Percentiles rank a stretch among this genome's conserved stretches.
Evolutionary conservation across 2,329 filamentous ascomycete genomes (phyloP).

Genomic region (Colletotrichum melonis): DNA sequence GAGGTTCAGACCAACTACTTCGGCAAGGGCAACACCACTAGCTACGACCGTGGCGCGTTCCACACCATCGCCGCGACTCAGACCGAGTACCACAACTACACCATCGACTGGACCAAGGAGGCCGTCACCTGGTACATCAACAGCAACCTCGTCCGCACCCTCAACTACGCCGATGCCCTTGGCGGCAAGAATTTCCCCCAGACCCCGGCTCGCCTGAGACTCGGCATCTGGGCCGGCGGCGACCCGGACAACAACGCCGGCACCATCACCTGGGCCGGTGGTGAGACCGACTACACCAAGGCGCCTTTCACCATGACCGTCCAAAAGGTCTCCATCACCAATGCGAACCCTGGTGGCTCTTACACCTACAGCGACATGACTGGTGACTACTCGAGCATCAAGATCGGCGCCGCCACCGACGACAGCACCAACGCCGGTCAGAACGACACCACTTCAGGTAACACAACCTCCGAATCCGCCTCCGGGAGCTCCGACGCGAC

Average conservation of each 20-base stretch:
- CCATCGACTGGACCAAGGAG: conserved; percentile 66
- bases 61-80: conserved; percentile 57
- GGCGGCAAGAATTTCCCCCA: conserved; percentile 67
- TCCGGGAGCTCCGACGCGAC: background rate
- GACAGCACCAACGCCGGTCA: conserved; percentile 30
- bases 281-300: conserved; percentile 49
- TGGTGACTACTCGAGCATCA: conserved; percentile 41
- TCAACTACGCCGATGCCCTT: conserved; percentile 57
- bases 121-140: conserved; percentile 67
- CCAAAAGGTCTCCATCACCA: conserved; percentile 55
- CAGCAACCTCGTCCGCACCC: conserved; percentile 61
- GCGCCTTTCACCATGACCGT: conserved; percentile 71
- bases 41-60: conserved; percentile 72
- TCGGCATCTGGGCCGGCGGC: conserved; percentile 58
- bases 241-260: conserved; percentile 49
- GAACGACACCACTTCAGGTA: conserved; percentile 27
- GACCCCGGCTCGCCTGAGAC: conserved; percentile 64
- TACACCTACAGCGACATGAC: conserved; percentile 42
- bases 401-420: conserved; percentile 27
- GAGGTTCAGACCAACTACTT: conserved; percentile 88
- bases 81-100: conserved; percentile 62
- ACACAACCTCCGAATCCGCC: background rate
- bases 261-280: conserved; percentile 66
- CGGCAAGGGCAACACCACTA: conserved; percentile 75
- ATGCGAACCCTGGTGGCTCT: conserved; percentile 48